Evolutionary conservation across 495 filamentous ascomycete genomes (phyloP).

Genomic region (Xylaria curta): DNA sequence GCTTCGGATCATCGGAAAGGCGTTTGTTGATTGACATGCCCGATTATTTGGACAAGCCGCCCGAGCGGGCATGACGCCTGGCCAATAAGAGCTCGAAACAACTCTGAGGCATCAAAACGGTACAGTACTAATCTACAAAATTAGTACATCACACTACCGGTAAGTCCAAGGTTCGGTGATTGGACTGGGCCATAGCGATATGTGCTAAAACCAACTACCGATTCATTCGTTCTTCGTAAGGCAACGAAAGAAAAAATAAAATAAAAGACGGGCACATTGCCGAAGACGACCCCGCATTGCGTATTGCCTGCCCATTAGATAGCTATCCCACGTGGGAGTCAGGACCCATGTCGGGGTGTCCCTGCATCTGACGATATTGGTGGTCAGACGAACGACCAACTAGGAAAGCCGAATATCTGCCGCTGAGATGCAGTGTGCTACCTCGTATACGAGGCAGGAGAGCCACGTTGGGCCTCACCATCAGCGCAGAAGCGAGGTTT

Average conservation of each 20-base stretch:
- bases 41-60: neutral
- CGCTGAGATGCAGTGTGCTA: neutral
- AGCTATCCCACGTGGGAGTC: slow-evolving; percentile 22
- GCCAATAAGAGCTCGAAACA: neutral
- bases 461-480: slow-evolving; percentile 21
- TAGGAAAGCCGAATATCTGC: slow-evolving; percentile 16
- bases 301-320: neutral
- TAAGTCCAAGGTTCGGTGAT: neutral
- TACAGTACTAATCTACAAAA: neutral
- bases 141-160: neutral
- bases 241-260: neutral
- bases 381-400: slow-evolving; percentile 21
- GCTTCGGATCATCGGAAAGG: neutral
- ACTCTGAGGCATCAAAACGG: neutral
- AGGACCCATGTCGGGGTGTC: slow-evolving; percentile 1
- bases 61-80: neutral
- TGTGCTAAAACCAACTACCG: slow-evolving; percentile 1
- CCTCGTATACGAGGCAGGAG: slow-evolving; percentile 6
- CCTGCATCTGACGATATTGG: slow-evolving; percentile 14
- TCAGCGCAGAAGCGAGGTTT: slow-evolving; percentile 21
- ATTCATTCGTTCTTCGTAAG: neutral
- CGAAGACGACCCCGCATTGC: slow-evolving; percentile 15
- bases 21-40: neutral
- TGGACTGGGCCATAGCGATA: neutral
- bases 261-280: neutral